Evolutionary conservation across 441 rosid genomes (phyloP).

Genomic region (Mallotus repandus): DNA sequence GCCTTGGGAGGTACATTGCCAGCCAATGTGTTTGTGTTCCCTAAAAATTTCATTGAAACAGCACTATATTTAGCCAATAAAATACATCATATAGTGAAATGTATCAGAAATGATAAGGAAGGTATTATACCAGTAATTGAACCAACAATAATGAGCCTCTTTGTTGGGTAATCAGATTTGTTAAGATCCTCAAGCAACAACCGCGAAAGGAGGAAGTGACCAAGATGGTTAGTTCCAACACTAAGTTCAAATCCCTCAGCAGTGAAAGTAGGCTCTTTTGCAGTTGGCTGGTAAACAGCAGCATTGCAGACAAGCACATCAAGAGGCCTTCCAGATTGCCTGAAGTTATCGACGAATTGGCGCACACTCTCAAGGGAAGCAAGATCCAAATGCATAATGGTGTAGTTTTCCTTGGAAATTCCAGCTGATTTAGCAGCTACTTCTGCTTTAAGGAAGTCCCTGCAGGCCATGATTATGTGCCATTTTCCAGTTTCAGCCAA

Average conservation of each 20-base stretch:
- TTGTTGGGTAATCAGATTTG: conserved; percentile 62
- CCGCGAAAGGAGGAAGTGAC: conserved; percentile 61
- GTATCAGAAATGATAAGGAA: not conserved
- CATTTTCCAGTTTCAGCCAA: conserved; percentile 94
- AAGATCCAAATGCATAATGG: conserved; percentile 63
- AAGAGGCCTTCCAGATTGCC: conserved; percentile 46
- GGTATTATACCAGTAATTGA: conserved; percentile 54
- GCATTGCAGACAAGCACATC: conserved; percentile 68
- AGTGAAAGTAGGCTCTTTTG: conserved; percentile 55
- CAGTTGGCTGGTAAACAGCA: conserved; percentile 63
- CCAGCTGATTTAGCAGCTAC: conserved; percentile 67
- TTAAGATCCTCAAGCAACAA: conserved; percentile 55
- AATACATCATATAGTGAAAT: not conserved
- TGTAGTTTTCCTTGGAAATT: conserved; percentile 50
- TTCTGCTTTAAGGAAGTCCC: conserved; percentile 73
- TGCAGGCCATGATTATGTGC: conserved; percentile 95
- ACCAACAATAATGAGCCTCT: conserved; percentile 61
- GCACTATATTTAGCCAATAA: conserved; percentile 11
- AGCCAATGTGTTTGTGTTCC: conserved; percentile 63
- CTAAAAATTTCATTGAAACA: conserved; percentile 26
- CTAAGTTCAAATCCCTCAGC: conserved; percentile 74
- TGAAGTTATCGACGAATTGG: conserved; percentile 52
- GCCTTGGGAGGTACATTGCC: conserved; percentile 70
- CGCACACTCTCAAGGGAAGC: conserved; percentile 64
- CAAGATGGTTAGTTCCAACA: conserved; percentile 69